Evolutionary conservation across 495 filamentous ascomycete species (phyloP).

Genomic region (Chlorociboria aeruginascens): DNA sequence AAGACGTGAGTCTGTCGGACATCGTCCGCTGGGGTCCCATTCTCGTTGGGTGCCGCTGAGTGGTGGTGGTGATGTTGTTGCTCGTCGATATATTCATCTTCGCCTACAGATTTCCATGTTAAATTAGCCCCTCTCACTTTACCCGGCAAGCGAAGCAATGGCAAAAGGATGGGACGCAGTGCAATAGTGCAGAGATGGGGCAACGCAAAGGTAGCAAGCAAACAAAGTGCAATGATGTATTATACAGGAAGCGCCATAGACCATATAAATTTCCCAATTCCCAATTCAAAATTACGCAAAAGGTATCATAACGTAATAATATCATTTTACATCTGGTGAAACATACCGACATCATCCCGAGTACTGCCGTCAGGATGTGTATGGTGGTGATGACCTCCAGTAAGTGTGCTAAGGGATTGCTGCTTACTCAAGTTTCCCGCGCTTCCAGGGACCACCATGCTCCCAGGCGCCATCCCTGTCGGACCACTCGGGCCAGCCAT

Average conservation of each 20-base stretch:
- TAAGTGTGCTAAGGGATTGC: constrained; percentile 23
- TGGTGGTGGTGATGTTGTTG: constrained; percentile 53
- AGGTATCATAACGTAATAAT: constrained; percentile 38
- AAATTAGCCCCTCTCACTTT: constrained; percentile 29
- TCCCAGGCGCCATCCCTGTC: constrained; percentile 38
- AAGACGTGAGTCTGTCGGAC: constrained; percentile 71
- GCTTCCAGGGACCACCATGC: constrained; percentile 32
- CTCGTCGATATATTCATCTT: constrained; percentile 41
- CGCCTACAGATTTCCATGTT: constrained; percentile 20
- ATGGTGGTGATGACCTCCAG: constrained; percentile 74
- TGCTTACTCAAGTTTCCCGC: constrained; percentile 42
- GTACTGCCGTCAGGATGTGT: constrained; percentile 58
- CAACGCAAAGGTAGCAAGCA: constrained; percentile 18
- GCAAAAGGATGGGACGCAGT: constrained; percentile 18
- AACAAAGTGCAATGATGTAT: constrained; percentile 20
- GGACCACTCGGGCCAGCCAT: constrained; percentile 38
- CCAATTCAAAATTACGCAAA: constrained; percentile 19
- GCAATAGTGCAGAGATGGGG: constrained; percentile 23
- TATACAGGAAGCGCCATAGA: constrained; percentile 18
- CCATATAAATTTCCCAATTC: constrained; percentile 9
- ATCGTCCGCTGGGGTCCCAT: constrained; percentile 31
- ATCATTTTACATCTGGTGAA: constrained; percentile 55
- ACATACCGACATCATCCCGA: constrained; percentile 92
- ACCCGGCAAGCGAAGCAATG: constrained; percentile 20
- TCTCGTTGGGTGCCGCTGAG: constrained; percentile 25